phyloP scores from a whole-genome alignment of 2,329 filamentous ascomycete species.

The Colletotrichum tabaci region DNA sequence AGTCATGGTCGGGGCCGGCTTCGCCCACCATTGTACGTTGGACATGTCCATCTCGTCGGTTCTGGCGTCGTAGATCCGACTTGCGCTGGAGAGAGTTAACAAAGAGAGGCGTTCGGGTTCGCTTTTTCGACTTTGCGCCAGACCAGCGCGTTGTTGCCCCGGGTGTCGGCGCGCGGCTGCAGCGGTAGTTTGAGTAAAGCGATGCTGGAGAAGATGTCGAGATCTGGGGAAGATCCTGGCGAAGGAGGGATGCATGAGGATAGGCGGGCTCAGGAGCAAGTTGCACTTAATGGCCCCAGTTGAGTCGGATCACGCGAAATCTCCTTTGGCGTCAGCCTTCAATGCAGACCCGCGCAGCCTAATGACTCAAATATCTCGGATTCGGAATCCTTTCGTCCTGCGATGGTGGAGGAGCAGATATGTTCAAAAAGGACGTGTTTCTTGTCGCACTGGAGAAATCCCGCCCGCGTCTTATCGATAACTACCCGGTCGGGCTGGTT shows the following conservation, averaged over 20 bases:
- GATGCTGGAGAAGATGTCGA: slow-evolving; percentile 4
- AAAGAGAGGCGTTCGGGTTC: neutral
- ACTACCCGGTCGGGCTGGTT: neutral
- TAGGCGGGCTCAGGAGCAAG: neutral
- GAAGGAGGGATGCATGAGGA: slow-evolving; percentile 33
- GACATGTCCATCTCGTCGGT: slow-evolving; percentile 16
- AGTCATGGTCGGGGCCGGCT: slow-evolving; percentile 23
- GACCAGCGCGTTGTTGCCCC: neutral
- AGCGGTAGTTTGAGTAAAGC: neutral
- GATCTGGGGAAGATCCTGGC: slow-evolving; percentile 26
- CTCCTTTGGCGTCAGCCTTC: neutral
- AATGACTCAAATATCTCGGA: neutral
- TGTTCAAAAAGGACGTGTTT: slow-evolving; percentile 9
- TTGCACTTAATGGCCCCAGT: neutral
- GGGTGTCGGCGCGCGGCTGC: neutral
- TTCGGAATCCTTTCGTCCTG: neutral
- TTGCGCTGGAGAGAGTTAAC: neutral
- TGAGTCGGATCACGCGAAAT: neutral
- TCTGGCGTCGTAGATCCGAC: neutral
- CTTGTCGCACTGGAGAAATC: neutral
- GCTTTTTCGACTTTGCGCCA: neutral
- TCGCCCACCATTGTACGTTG: slow-evolving; percentile 40
- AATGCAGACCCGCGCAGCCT: neutral
- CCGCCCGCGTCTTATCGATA: slow-evolving; percentile 18
- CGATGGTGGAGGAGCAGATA: slow-evolving; percentile 1